Evolutionary conservation across 1,139 yeast species (phyloP).

Genomic region (Martiniozyma asiatica): DNA sequence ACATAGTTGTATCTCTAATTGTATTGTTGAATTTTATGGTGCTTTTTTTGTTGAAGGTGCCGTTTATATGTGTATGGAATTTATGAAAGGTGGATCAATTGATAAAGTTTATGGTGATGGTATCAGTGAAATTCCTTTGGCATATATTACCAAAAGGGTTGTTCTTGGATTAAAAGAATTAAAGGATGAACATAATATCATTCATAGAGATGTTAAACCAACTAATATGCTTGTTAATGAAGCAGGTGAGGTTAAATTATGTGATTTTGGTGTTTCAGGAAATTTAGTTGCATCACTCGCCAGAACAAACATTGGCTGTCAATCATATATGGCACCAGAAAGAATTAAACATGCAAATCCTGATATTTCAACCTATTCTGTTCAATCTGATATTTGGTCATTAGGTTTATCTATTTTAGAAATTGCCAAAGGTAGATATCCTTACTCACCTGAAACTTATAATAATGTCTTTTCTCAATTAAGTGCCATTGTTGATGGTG

Average conservation of each 20-base stretch:
- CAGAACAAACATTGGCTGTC: constrained; percentile 94
- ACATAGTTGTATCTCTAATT: constrained; percentile 83
- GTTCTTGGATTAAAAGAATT: constrained; percentile 74
- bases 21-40: constrained; percentile 90
- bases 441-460: constrained; percentile 91
- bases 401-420: constrained; percentile 82
- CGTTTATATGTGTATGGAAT: constrained; percentile 96
- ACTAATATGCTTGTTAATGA: constrained; percentile 80
- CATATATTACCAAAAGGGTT: constrained; percentile 71
- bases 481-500: constrained; percentile 94
- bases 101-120: constrained; percentile 71
- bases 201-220: constrained; percentile 96
- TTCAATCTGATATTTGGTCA: constrained; percentile 95
- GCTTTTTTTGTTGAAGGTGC: constrained; percentile 97
- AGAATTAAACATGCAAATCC: constrained; percentile 58
- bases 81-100: constrained; percentile 94
- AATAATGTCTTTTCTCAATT: constrained; percentile 84
- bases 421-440: constrained; percentile 83
- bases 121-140: constrained; percentile 67
- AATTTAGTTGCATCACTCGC: constrained; percentile 93
- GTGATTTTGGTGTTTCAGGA: constrained; percentile 96
- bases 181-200: constrained; percentile 82
- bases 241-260: constrained; percentile 74
- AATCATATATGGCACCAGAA: constrained; percentile 98
- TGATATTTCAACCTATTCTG: constrained; percentile 76